Conservation (phyloP, 352 stramenopile genomes). For the Pythium sp. region DNA sequence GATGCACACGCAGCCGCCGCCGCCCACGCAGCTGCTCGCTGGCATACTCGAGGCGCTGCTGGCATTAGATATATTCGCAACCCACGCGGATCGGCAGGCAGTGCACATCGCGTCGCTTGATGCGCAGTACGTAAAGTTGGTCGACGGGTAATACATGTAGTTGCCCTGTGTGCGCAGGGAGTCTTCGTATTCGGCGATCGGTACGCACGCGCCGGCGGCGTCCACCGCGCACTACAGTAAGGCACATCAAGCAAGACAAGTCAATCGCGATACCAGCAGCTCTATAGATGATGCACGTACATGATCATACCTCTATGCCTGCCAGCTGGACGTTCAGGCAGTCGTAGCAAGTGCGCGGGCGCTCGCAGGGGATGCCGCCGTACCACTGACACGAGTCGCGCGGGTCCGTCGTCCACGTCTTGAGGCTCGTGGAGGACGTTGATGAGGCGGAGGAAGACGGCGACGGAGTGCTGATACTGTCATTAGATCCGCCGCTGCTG, state of each 20-base stretch:
- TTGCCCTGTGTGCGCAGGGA: slow-evolving; percentile 22
- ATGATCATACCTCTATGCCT: slow-evolving; percentile 22
- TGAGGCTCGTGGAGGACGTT: not conserved
- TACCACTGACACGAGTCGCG: slow-evolving; percentile 28
- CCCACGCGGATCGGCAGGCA: slow-evolving; percentile 25
- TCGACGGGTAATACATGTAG: slow-evolving; percentile 35
- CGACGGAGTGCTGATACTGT: not conserved
- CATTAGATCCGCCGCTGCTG: not conserved
- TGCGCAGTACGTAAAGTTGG: slow-evolving; percentile 33
- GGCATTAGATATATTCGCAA: not conserved
- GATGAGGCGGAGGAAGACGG: not conserved
- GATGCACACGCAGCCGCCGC: slow-evolving; percentile 40
- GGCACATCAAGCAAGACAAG: not conserved
- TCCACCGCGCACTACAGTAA: slow-evolving; percentile 29
- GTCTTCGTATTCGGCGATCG: slow-evolving; percentile 26
- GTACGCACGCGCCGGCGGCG: slow-evolving; percentile 30
- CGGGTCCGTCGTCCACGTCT: slow-evolving; percentile 6
- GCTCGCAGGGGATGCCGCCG: slow-evolving; percentile 12
- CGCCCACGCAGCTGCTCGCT: slow-evolving; percentile 30
- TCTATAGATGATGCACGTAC: not conserved
- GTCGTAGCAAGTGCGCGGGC: slow-evolving; percentile 29
- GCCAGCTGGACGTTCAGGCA: slow-evolving; percentile 34
- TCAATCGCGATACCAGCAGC: not conserved
- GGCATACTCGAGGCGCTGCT: slow-evolving; percentile 18
- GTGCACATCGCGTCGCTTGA: slow-evolving; percentile 28